These are phyloP conservation scores for Trichoderma koningii DNA, from an alignment of 2,329 filamentous ascomycete species.

Conservation along the genomic window DNA sequence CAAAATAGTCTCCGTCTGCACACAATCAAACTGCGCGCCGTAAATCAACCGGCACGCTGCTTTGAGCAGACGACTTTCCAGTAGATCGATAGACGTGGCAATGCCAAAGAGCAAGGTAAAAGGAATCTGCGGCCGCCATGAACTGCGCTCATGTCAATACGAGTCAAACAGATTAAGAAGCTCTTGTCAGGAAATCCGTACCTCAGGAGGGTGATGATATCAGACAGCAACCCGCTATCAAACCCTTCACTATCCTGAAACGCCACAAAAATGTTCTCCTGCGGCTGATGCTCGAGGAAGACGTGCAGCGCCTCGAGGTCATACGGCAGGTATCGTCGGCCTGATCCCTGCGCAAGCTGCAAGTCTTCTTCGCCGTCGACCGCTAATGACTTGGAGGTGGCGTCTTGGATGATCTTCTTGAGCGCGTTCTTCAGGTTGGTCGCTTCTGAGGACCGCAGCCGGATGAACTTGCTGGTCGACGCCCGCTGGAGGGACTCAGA, in stretches of 20 bases:
- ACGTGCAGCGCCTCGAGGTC: slow-evolving; percentile 71
- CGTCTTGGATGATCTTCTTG: slow-evolving; percentile 71
- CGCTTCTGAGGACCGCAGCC: slow-evolving; percentile 70
- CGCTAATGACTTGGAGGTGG: slow-evolving; percentile 50
- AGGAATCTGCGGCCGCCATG: slow-evolving; percentile 73
- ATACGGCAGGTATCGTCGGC: slow-evolving; percentile 71
- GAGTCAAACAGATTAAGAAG: neutral
- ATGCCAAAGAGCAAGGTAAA: slow-evolving; percentile 78
- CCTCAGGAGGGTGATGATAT: slow-evolving; percentile 70
- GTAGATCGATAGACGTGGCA: slow-evolving; percentile 77
- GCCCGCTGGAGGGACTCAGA: slow-evolving; percentile 55
- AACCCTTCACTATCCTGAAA: slow-evolving; percentile 85
- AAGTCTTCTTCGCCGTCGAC: slow-evolving; percentile 62
- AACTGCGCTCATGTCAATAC: slow-evolving; percentile 41
- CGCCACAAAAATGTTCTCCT: slow-evolving; percentile 66
- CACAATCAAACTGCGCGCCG: slow-evolving; percentile 75
- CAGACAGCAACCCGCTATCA: slow-evolving; percentile 69
- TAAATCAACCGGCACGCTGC: slow-evolving; percentile 67
- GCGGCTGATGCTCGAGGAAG: slow-evolving; percentile 56
- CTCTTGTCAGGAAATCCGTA: slow-evolving; percentile 42
- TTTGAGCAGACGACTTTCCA: slow-evolving; percentile 72
- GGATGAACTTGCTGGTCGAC: slow-evolving; percentile 59
- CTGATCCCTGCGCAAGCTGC: slow-evolving; percentile 50
- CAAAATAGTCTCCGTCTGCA: slow-evolving; percentile 69
- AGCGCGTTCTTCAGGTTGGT: slow-evolving; percentile 71